Base-by-base conservation (phyloP, 2,329 filamentous ascomycete genomes). In the Ascochyta lentis region DNA sequence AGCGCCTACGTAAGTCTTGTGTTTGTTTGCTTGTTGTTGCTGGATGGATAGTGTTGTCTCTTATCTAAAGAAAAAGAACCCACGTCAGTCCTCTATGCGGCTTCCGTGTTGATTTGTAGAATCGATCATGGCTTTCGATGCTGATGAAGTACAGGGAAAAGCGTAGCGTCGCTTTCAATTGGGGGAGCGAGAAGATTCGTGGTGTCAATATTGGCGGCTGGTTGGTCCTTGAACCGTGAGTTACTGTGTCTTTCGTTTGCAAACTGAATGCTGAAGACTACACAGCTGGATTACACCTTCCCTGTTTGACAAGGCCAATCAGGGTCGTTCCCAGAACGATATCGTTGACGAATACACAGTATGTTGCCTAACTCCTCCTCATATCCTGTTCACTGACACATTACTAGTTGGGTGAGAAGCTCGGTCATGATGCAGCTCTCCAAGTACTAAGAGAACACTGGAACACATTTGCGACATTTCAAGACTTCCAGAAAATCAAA, bases 401-500 rank as follows among this genome's bases (percentile, higher is more conserved):
- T 6, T 3, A 9, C 3, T 9, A 56, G 53, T 71, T 84, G n/a
- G 71, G 73, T 22, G 52, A 84, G 60, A 77, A 78, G 42, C 75
- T 86, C 6, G 83, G 83, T 3, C 68, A 74, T 19, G 69, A 80
- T 41, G 75, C 75, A 2, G 79, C 80, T 4, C 72, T 74, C n/a
- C 60, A 68, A 6, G 65, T 80, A 7, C 75, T 84, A 5, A 74
- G 78, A 58, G 72, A 76, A 43, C 82, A 81, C 71, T 86, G 78
- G 81, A 79, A 80, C 60, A 79, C 71, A 29, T 86, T 76, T 76
- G 79, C 79, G 12, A 78, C 76, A 13, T 78, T 77, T 61, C 63
- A 71, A 12, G 84, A 86, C 64, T 84, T 87, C 67, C 73, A 83
- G 63, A 83, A 81, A 60, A 86, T 87, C 62, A 78, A 79, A 16